Evolutionary conservation across 1,284 basidiomycete species (phyloP), one percentile per base, ranked within the genome.

Genomic region (Cryptococcus deneoformans): DNA sequence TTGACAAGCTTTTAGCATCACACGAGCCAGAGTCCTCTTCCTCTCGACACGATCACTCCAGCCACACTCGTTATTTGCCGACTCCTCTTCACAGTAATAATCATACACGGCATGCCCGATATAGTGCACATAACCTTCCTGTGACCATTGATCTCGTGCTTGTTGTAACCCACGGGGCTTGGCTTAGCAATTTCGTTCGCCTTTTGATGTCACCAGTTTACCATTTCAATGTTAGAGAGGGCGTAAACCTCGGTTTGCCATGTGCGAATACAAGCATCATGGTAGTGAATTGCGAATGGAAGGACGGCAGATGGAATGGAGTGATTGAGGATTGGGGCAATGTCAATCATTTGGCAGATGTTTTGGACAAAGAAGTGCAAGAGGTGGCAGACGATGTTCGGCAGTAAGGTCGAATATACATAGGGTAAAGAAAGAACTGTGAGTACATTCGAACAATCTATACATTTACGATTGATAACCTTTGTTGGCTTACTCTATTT

Each of bases 111-210:
- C 46, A 47, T 24, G 39, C 10, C 10, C 40, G 40, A 42, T 42
- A 10, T 42, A 49, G 44, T 42, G 11, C 20, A 20, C 20, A 20
- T 2, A 20, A 20, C 20, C 20, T 20, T 20, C 20, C 20, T 20
- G 20, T 20, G 20, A 20, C 20, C 20, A 20, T 20, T 20, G 20
- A 20, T 20, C 40, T 52, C 11, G 58, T 76, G 34, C 62, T 76
- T 9, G 54, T 72, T 52, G 61, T 72, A 39, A 69, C 69, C 8
- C 76, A 78, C 56, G 74, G 74, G 38, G 76, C 75, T 10, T 77
- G 67, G 56, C 61, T 78, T 36, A 54, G 54, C 9, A 44, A 60
- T 0, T 58, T 76, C 12, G 54, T 66, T 16, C 50, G 53, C 11
- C 51, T 69, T 16, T 55, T 76, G n/a, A 40, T 66, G 36, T 57